Conservation (phyloP, 176 grass and related monocot genomes). For the Musa schizocarpa region DNA sequence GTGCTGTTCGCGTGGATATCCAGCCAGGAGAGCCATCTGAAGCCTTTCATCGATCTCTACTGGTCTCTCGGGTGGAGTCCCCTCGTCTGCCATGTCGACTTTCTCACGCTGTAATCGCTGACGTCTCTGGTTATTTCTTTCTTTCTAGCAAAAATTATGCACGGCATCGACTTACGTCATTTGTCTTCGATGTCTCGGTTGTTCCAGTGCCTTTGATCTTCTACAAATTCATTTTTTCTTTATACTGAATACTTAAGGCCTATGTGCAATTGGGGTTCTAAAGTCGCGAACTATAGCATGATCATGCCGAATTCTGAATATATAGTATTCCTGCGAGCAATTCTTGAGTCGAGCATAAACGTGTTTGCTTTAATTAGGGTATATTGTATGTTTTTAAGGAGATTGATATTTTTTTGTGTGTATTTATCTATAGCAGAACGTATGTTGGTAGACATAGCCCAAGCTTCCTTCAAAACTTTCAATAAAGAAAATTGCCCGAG, state of each 20-base stretch:
- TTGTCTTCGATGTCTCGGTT: background rate
- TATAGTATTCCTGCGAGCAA: background rate
- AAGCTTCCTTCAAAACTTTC: no score
- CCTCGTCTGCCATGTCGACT: conserved; percentile 82
- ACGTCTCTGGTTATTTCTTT: background rate
- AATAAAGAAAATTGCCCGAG: no score
- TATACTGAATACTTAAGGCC: background rate
- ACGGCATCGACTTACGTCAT: background rate
- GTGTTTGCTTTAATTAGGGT: no score
- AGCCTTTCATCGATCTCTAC: conserved; percentile 74
- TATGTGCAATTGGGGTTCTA: no score
- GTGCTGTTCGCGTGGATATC: conserved; percentile 79
- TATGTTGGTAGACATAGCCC: no score
- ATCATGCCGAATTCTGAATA: background rate
- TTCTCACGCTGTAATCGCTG: conserved; percentile 59
- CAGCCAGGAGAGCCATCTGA: conserved; percentile 77
- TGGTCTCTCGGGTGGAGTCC: conserved; percentile 75
- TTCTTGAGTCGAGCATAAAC: no score
- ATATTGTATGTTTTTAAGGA: no score
- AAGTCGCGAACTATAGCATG: no score
- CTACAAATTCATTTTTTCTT: background rate
- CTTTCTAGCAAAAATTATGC: background rate
- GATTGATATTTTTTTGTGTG: no score
- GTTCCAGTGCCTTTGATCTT: background rate
- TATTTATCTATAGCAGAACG: no score